Conservation (phyloP, 805 yeast genomes). For the Yarrowia porcina region DNA sequence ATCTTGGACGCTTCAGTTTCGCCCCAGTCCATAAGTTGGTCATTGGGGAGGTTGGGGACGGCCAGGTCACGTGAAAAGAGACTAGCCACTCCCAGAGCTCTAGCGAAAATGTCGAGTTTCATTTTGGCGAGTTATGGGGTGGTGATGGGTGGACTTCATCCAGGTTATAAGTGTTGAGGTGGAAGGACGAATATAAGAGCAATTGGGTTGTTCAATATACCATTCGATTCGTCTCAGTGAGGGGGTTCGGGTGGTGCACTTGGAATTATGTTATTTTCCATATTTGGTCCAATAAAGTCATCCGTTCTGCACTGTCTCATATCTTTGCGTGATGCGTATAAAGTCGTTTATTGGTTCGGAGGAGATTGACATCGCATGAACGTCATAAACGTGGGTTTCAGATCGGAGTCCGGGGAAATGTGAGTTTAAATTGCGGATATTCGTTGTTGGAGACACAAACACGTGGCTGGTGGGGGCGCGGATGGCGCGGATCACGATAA, state of each 20-base stretch:
- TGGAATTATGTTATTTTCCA: neutral
- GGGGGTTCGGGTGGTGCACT: neutral
- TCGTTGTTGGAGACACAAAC: neutral
- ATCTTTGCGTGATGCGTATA: neutral
- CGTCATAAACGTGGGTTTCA: neutral
- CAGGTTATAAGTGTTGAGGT: neutral
- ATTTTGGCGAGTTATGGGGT: neutral
- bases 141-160: neutral
- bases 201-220: neutral
- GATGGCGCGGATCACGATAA: too few species aligned
- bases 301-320: neutral
- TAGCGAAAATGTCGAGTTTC: conserved; percentile 1
- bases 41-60: conserved; percentile 1
- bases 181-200: too few species aligned
- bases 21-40: neutral
- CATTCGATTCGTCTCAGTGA: neutral
- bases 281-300: neutral
- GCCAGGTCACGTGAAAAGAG: conserved; percentile 1
- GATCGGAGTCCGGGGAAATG: conserved; percentile 5
- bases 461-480: neutral
- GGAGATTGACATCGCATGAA: neutral
- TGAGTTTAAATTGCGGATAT: too few species aligned
- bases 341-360: conserved; percentile 6
- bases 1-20: neutral
- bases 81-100: neutral